Evolutionary conservation across 768 basidiomycete species (phyloP), one percentile per base, ranked within the genome.

Genomic region (Boletus vinaceobasis): DNA sequence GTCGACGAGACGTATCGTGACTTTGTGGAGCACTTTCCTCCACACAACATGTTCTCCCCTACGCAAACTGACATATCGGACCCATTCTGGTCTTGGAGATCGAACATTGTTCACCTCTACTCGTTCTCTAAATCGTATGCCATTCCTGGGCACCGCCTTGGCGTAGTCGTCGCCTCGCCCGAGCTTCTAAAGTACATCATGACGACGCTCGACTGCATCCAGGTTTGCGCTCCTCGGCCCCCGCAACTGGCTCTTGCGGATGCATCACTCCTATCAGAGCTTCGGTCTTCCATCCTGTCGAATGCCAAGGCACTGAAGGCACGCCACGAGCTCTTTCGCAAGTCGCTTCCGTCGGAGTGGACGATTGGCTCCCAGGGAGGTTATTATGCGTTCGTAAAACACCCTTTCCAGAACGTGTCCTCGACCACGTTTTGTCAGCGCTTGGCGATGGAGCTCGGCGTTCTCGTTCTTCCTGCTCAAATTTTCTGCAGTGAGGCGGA

Each of bases 1-100:
- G 46, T 95, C n/a, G 92, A 95, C 69, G 90, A 93, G 71, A 93
- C 92, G 1, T 95, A 95, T 69, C 80, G 90, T 13, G 90, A 93
- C 66, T 92, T 93, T 63, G 72, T 85, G 40, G 68, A 79, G n/a
- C 63, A 70, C 5, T 61, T 60, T 19, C 70, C 74, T n/a, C 83
- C 87, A 0, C 87, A 89, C 63, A 56, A 60, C 33, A 73, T 88
- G 19, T 88, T 89, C 65, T 69, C 71, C 2, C 39, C 66, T 3
- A 43, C 49, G 0, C 46, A 55, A 52, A 52, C 50, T 4, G 32
- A 52, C 17, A 31, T 48, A 7, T 29, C 47, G 4, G 37, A 43
- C 11, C 13, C 48, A 17, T 46, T 50, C 21, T 71, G 71, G 66
- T 68, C 72, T 26, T 93, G 90, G 90, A 74, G 87, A 21, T 66